Evolutionary conservation across 2,329 filamentous ascomycete genomes (phyloP).

Genomic region (Apiospora marii): DNA sequence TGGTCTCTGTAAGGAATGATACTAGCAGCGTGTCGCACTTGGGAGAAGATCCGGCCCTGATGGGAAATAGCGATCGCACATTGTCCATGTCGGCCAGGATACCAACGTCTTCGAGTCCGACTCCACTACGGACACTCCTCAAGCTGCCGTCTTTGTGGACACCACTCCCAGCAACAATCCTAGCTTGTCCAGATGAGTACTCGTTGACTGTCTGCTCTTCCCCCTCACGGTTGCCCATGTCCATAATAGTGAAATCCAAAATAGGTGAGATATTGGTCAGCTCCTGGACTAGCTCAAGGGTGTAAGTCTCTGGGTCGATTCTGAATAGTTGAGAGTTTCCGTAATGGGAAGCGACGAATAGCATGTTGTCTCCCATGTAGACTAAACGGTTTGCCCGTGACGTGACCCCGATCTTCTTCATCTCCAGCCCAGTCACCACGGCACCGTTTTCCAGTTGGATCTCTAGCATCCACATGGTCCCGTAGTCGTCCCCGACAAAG

Average conservation of each 20-base stretch:
- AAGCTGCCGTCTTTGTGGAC: slow-evolving; percentile 89
- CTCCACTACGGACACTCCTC: slow-evolving; percentile 89
- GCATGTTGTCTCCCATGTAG: slow-evolving; percentile 74
- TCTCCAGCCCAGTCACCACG: slow-evolving; percentile 75
- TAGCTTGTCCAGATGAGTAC: slow-evolving; percentile 93
- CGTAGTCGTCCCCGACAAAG: slow-evolving; percentile 92
- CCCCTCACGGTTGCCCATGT: slow-evolving; percentile 85
- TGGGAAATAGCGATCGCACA: slow-evolving; percentile 75
- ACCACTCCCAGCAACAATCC: slow-evolving; percentile 92
- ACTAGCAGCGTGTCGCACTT: slow-evolving; percentile 77
- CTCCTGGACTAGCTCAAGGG: slow-evolving; percentile 74
- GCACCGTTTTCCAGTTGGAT: slow-evolving; percentile 68
- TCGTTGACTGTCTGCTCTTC: slow-evolving; percentile 80
- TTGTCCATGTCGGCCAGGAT: slow-evolving; percentile 81
- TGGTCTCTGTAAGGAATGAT: slow-evolving; percentile 83
- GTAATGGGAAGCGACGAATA: slow-evolving; percentile 92
- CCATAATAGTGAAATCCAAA: slow-evolving; percentile 94
- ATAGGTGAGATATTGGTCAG: slow-evolving; percentile 89
- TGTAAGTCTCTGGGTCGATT: slow-evolving; percentile 39
- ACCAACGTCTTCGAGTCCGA: slow-evolving; percentile 88
- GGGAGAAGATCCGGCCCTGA: slow-evolving; percentile 59
- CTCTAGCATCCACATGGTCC: slow-evolving; percentile 83
- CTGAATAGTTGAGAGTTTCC: slow-evolving; percentile 86
- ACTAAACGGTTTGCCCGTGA: slow-evolving; percentile 81
- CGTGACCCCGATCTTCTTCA: slow-evolving; percentile 70